phyloP scores from a whole-genome alignment of 306 rosid species.

The Biancaea sappan region DNA sequence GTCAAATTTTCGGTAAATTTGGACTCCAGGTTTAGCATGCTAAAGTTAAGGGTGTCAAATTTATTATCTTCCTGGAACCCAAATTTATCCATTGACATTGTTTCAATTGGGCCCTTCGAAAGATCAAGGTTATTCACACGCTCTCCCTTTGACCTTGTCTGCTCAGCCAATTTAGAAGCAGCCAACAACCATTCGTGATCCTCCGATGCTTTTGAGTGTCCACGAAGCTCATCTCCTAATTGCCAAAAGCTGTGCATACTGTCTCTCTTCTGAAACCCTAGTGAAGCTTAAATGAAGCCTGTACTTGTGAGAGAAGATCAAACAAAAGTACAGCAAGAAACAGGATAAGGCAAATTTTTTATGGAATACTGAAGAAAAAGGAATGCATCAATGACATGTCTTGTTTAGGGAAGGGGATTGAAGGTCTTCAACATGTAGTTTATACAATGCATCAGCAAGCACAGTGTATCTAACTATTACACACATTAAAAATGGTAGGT shows the following conservation, averaged over 20 bases:
- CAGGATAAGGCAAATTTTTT: neutral
- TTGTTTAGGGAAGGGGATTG: neutral
- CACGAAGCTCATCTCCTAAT: slow-evolving; percentile 95
- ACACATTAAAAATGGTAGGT: neutral
- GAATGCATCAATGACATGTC: neutral
- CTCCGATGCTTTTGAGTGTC: slow-evolving; percentile 87
- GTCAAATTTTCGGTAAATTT: slow-evolving; percentile 59
- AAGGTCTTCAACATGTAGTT: neutral
- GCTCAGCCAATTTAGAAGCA: slow-evolving; percentile 96
- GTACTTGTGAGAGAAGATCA: slow-evolving; percentile 14
- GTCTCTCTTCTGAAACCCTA: slow-evolving; percentile 67
- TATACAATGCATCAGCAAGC: neutral
- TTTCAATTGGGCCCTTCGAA: slow-evolving; percentile 70
- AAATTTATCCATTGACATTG: slow-evolving; percentile 76
- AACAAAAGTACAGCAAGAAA: neutral
- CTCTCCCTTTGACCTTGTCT: slow-evolving; percentile 86
- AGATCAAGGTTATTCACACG: slow-evolving; percentile 92
- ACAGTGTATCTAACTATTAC: neutral
- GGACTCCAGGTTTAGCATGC: slow-evolving; percentile 76
- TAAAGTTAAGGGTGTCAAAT: slow-evolving; percentile 76
- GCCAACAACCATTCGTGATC: slow-evolving; percentile 94
- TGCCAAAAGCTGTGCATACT: slow-evolving; percentile 91
- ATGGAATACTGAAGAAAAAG: neutral
- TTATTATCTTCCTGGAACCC: slow-evolving; percentile 94
- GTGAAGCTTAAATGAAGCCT: slow-evolving; percentile 16